phyloP scores from a whole-genome alignment of 176 grass and related monocot genomes.

The Bonia amplexicaulis region DNA sequence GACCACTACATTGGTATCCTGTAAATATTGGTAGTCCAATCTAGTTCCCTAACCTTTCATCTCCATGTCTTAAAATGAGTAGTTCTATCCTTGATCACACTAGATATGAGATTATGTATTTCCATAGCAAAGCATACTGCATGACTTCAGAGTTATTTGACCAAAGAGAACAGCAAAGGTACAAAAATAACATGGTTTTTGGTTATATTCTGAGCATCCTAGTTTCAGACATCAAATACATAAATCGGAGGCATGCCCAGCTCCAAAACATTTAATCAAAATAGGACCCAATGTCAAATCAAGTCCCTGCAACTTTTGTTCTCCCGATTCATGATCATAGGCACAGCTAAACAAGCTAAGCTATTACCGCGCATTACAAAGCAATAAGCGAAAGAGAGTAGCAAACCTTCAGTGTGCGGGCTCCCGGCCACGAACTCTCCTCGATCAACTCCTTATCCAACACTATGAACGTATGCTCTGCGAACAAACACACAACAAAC shows the following conservation, averaged over 20 bases:
- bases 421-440: conserved; percentile 39
- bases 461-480: conserved; percentile 83
- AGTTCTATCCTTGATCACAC: background rate
- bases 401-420: conserved; percentile 67
- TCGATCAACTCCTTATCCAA: conserved; percentile 65
- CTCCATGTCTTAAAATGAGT: background rate
- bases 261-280: background rate
- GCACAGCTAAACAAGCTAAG: background rate
- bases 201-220: background rate
- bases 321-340: background rate
- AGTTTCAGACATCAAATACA: background rate
- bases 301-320: background rate
- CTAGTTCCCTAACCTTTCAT: background rate
- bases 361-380: background rate
- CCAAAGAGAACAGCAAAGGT: background rate
- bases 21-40: background rate
- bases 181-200: background rate
- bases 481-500: background rate
- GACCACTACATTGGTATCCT: background rate
- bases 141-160: background rate
- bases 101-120: background rate
- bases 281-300: background rate
- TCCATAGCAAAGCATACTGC: background rate
- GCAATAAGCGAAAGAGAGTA: background rate
- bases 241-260: background rate